These are phyloP conservation scores for Lumnitzera racemosa DNA, from an alignment of 345 rosid genomes.

Conservation along the genomic window DNA sequence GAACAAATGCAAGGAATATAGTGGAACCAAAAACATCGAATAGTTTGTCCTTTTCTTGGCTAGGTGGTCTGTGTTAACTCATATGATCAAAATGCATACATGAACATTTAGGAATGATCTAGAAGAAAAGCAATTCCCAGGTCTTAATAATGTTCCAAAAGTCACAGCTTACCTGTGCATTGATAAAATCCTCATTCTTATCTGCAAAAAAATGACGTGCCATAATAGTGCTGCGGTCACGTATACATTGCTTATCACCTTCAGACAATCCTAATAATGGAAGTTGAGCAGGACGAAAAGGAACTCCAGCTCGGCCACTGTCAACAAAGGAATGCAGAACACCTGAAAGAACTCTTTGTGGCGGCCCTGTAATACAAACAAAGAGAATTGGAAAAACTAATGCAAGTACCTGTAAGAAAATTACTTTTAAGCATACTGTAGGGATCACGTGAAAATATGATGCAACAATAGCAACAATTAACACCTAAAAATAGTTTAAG, in stretches of 20 bases:
- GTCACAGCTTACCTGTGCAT: constrained; percentile 57
- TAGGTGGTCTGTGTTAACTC: not conserved
- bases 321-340: constrained; percentile 92
- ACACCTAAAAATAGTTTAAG: no score
- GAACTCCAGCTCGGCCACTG: constrained; percentile 75
- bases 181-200: constrained; percentile 81
- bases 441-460: not conserved
- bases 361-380: constrained; percentile 60
- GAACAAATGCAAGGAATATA: no score
- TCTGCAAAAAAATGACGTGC: constrained; percentile 92
- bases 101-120: not conserved
- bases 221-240: constrained; percentile 99
- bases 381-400: constrained; percentile 4
- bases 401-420: not conserved
- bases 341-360: constrained; percentile 79
- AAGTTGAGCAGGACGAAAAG: constrained; percentile 78
- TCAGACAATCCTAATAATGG: constrained; percentile 81
- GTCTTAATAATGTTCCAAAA: not conserved
- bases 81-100: no score
- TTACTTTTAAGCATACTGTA: not conserved
- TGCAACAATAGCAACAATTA: no score
- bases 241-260: constrained; percentile 94
- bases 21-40: no score
- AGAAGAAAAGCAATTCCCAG: not conserved
- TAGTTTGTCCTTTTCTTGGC: no score